Evolutionary conservation across 2,329 filamentous ascomycete species (phyloP).

Genomic region (Microdochium nivale): DNA sequence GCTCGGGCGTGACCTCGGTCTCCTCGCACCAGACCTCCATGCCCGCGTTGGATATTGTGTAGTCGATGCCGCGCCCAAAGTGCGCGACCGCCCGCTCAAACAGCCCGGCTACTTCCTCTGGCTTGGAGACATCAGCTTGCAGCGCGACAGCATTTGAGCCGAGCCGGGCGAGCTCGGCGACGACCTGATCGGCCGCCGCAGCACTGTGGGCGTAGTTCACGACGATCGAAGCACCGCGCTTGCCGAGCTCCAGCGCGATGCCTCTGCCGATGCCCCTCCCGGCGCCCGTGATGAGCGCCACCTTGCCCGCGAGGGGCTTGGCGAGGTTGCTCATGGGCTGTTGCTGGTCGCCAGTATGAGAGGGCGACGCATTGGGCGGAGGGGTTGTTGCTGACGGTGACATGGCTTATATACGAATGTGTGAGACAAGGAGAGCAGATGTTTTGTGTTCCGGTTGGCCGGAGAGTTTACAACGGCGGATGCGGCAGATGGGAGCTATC

Average conservation of each 20-base stretch:
- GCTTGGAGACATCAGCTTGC: conserved; percentile 56
- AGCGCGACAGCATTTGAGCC: conserved; percentile 49
- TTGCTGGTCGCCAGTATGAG: conserved; percentile 3
- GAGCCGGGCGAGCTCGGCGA: conserved; percentile 43
- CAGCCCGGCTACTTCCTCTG: conserved; percentile 49
- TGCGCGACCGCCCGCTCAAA: conserved; percentile 57
- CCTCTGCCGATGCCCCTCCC: conserved; percentile 59
- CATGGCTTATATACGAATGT: conserved; percentile 12
- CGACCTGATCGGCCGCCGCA: conserved; percentile 46
- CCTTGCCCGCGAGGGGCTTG: conserved; percentile 38
- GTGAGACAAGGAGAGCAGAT: conserved; percentile 6
- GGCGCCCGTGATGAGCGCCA: conserved; percentile 55
- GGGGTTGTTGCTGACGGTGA: conserved; percentile 17
- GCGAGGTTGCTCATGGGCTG: conserved; percentile 16
- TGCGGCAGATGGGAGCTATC: too few relatives aligned
- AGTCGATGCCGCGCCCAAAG: conserved; percentile 64
- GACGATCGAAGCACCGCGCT: conserved; percentile 54
- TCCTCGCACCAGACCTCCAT: conserved; percentile 65
- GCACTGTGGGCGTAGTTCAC: conserved; percentile 58
- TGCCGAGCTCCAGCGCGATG: conserved; percentile 58
- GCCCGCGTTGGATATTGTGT: conserved; percentile 64
- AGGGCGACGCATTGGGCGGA: conserved; percentile 4
- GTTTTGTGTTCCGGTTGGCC: too few relatives aligned
- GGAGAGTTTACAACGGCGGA: too few relatives aligned
- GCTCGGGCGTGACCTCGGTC: conserved; percentile 60